Percentiles rank a stretch among this genome's conserved stretches.
phyloP scores from a whole-genome alignment of 345 rosid species.

The Aethionema arabicum region DNA sequence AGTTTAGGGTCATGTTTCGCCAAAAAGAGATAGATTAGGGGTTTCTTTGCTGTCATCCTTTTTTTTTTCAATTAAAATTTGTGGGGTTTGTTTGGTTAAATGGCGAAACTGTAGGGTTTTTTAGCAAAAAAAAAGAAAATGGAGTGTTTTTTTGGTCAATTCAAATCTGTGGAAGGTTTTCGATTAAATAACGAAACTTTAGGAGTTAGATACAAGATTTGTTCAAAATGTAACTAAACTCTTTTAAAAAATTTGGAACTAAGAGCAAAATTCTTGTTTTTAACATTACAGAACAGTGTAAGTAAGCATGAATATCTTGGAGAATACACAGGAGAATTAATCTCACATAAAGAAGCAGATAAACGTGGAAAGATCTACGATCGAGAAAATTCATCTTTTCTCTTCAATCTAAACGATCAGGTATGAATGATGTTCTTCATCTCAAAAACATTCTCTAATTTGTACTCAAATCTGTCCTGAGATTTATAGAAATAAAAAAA shows the following conservation, averaged over 20 bases:
- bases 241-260: not conserved
- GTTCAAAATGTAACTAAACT: not conserved
- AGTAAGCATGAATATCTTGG: constrained; percentile 97
- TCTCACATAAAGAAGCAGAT: constrained; percentile 98
- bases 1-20: no score
- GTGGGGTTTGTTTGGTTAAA: no score
- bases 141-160: no score
- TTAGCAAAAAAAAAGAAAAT: no score
- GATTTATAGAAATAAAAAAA: not conserved
- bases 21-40: no score
- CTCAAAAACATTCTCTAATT: not conserved
- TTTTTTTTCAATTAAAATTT: no score
- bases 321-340: constrained; percentile 97
- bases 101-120: no score
- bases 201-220: constrained; percentile 23
- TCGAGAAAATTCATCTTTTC: constrained; percentile 96
- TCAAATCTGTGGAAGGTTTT: no score
- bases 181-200: no score
- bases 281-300: constrained; percentile 71
- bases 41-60: no score
- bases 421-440: constrained; percentile 48
- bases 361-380: constrained; percentile 98
- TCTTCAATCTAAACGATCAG: constrained; percentile 98
- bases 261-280: constrained; percentile 16
- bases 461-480: not conserved